Conservation (phyloP, 2,329 filamentous ascomycete genomes). For the Rosellinia necatrix region DNA sequence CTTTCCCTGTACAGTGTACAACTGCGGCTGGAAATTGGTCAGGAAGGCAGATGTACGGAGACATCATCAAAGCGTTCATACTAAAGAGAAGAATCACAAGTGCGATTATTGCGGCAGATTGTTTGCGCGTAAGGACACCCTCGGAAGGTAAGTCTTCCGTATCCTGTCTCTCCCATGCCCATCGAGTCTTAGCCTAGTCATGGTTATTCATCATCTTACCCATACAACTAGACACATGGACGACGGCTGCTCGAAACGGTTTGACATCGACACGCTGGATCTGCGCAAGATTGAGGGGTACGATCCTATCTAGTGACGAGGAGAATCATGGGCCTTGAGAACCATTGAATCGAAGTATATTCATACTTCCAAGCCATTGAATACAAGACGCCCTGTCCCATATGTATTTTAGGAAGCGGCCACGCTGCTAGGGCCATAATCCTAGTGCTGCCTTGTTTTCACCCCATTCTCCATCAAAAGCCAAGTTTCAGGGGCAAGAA, state of each 20-base stretch:
- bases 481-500: no score
- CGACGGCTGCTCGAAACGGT: constrained; percentile 74
- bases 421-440: no score
- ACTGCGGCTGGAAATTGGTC: constrained; percentile 77
- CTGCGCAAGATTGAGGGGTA: constrained; percentile 40
- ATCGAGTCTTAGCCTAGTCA: constrained; percentile 8
- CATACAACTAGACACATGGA: constrained; percentile 80
- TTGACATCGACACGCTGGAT: constrained; percentile 60
- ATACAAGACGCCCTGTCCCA: no score
- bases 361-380: no score
- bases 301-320: no score
- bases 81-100: constrained; percentile 70
- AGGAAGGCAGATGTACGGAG: constrained; percentile 77
- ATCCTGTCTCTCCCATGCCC: no score
- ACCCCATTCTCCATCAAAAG: no score
- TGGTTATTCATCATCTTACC: constrained; percentile 1
- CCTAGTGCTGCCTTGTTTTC: no score
- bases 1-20: constrained; percentile 66
- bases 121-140: constrained; percentile 81
- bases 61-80: constrained; percentile 70
- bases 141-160: constrained; percentile 71
- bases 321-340: no score
- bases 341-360: no score
- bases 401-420: no score
- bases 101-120: constrained; percentile 72